Conservation (phyloP, 208 protist species). For the Wallacemonas rigidus region DNA sequence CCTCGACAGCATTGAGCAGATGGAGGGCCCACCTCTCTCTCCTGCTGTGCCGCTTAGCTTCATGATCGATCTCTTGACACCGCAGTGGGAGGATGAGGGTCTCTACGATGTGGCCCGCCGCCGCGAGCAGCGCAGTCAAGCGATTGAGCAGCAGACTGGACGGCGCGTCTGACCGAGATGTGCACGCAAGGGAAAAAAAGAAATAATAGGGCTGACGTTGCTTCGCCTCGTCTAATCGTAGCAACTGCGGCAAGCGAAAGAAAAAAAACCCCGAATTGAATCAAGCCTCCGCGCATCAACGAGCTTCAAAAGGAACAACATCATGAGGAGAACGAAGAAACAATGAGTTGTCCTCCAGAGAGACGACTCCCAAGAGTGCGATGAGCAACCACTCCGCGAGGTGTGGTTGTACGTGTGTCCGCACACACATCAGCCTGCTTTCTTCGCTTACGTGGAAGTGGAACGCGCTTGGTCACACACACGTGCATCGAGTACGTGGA, state of each 20-base stretch:
- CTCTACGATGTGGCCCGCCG: slow-evolving; percentile 47
- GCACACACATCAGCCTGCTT: neutral
- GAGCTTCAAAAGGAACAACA: no score
- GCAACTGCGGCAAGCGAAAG: no score
- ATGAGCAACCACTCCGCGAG: no score
- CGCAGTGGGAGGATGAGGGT: slow-evolving; percentile 68
- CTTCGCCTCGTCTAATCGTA: no score
- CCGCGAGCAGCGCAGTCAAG: slow-evolving; percentile 17
- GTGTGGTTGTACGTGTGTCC: no score
- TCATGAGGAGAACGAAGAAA: no score
- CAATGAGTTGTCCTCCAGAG: no score
- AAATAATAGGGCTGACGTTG: no score
- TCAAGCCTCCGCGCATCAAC: no score
- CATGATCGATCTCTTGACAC: slow-evolving; percentile 70
- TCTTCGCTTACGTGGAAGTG: neutral
- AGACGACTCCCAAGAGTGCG: no score
- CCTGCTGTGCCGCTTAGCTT: slow-evolving; percentile 66
- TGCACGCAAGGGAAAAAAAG: no score
- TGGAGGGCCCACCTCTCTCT: slow-evolving; percentile 31
- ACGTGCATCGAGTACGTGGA: neutral
- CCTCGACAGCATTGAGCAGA: slow-evolving; percentile 35
- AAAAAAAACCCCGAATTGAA: no score
- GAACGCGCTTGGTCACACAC: neutral
- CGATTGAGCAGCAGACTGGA: slow-evolving; percentile 4
- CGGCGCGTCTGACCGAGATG: neutral